Evolutionary conservation across 106 monocot species (phyloP).

Genomic region (Dioscorea zingiberensis): DNA sequence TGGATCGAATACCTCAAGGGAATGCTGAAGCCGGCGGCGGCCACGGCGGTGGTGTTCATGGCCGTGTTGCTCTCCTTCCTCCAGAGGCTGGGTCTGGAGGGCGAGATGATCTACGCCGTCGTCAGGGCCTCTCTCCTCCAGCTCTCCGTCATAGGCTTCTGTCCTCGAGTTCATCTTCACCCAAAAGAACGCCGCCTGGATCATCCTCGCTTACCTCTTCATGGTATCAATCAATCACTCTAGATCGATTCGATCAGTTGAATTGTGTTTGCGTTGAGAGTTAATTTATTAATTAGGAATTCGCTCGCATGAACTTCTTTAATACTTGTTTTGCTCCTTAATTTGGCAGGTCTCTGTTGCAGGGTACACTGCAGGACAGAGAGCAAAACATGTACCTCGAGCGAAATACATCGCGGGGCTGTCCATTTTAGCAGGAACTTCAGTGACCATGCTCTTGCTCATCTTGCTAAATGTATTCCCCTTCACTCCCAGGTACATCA

Average conservation of each 20-base stretch:
- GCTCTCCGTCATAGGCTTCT: slow-evolving; percentile 89
- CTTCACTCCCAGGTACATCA: slow-evolving; percentile 86
- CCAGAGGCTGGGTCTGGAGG: slow-evolving; percentile 65
- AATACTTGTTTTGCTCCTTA: too few species aligned
- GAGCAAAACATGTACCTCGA: slow-evolving; percentile 79
- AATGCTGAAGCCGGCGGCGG: slow-evolving; percentile 86
- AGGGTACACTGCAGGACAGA: slow-evolving; percentile 82
- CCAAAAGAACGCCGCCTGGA: slow-evolving; percentile 80
- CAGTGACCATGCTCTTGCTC: slow-evolving; percentile 76
- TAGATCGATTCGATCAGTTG: too few species aligned
- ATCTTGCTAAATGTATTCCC: slow-evolving; percentile 78
- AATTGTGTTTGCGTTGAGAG: background rate
- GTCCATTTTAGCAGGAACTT: slow-evolving; percentile 74
- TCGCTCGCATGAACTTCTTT: too few species aligned
- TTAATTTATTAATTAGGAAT: too few species aligned
- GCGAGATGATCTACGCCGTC: slow-evolving; percentile 81
- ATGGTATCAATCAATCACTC: slow-evolving; percentile 37
- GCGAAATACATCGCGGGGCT: slow-evolving; percentile 68
- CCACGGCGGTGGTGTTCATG: slow-evolving; percentile 65
- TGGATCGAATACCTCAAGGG: slow-evolving; percentile 65
- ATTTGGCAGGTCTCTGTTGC: slow-evolving; percentile 89
- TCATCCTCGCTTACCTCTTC: slow-evolving; percentile 85
- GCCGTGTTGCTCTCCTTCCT: slow-evolving; percentile 62
- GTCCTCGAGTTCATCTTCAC: slow-evolving; percentile 93
- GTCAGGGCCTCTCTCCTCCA: slow-evolving; percentile 72